phyloP scores from a whole-genome alignment of 2,329 filamentous ascomycete genomes.

The Diaporthe longicolla region DNA sequence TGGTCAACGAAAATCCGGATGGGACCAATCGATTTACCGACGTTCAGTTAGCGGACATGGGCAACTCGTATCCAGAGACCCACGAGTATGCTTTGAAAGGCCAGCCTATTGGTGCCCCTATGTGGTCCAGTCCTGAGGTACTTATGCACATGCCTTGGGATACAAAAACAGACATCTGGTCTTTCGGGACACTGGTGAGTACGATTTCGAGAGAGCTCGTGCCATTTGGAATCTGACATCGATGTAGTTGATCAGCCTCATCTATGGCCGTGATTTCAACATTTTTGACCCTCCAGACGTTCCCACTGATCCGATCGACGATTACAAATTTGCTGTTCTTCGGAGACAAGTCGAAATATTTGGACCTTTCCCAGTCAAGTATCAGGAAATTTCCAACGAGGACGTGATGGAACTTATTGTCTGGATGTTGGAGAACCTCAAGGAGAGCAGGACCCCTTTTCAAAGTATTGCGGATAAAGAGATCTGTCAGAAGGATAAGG shows the following conservation, averaged over 20 bases:
- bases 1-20: neutral
- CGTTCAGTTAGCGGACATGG: slow-evolving; percentile 12
- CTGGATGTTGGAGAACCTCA: slow-evolving; percentile 15
- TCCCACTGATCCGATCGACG: neutral
- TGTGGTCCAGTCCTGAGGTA: slow-evolving; percentile 13
- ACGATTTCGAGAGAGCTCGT: too few relatives aligned
- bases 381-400: slow-evolving; percentile 5
- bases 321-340: slow-evolving; percentile 11
- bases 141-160: slow-evolving; percentile 20
- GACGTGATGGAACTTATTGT: slow-evolving; percentile 6
- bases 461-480: neutral
- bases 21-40: slow-evolving; percentile 9
- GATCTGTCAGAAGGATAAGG: neutral
- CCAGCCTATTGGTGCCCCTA: slow-evolving; percentile 8
- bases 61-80: slow-evolving; percentile 7
- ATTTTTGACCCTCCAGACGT: slow-evolving; percentile 6
- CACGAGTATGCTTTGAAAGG: neutral
- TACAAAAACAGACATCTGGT: slow-evolving; percentile 13
- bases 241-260: slow-evolving; percentile 2
- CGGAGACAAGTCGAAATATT: slow-evolving; percentile 8
- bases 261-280: slow-evolving; percentile 10
- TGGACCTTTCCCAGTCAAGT: slow-evolving; percentile 5
- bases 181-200: slow-evolving; percentile 17
- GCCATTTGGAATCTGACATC: neutral
- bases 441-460: neutral